Evolutionary conservation across 2,329 filamentous ascomycete genomes (phyloP), one percentile per base, ranked within the genome.

Genomic region (Aureobasidium pullulans): DNA sequence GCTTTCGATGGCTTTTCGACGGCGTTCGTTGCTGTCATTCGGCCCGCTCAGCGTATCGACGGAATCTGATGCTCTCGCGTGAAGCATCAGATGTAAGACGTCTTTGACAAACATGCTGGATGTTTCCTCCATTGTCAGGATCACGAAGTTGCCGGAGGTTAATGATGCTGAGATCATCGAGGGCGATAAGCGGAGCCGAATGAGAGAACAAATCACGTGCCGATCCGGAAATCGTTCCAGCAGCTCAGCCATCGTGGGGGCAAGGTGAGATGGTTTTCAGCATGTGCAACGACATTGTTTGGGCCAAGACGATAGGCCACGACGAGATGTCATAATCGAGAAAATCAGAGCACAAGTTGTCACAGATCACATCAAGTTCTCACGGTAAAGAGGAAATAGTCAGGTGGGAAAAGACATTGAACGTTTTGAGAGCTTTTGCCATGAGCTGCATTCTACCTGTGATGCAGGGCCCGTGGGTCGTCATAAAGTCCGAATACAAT

Each of bases 1-100:
- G 10, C 67, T 71, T 40, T 72, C 69, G 10, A 74, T 68, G 6
- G 74, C 46, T 23, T 50, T 62, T n/a, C 57, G 44, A 15, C 57
- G 57, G 7, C 57, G 54, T 34, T 57, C 54, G 23, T 57, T 48
- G 39, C 54, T 48, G 16, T 48, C 34, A 5, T 57, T 32, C 28
- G 40, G 11, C 6, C 6, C 28, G 10, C 42, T 36, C 16, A 57
- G 15, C 8, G 34, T 39, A 8, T 57, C 19, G n/a, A 48, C 11
- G 5, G n/a, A 46, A 3, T 57, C 40, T 11, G 52, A 29, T 7
- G 52, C 52, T 44, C 15, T 57, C n/a, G 40, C 40, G 2, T 16
- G 40, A 10, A 57, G 40, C 52, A 46, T 57, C 3, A 57, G 52
- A 37, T 13, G 31, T 3, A 46, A 16, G 11, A 57, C 4, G 16